A percentile compares a stretch with the other conserved stretches of the same genome.
Evolutionary conservation across 306 rosid species (phyloP).

Genomic region (Alnus rubra): DNA sequence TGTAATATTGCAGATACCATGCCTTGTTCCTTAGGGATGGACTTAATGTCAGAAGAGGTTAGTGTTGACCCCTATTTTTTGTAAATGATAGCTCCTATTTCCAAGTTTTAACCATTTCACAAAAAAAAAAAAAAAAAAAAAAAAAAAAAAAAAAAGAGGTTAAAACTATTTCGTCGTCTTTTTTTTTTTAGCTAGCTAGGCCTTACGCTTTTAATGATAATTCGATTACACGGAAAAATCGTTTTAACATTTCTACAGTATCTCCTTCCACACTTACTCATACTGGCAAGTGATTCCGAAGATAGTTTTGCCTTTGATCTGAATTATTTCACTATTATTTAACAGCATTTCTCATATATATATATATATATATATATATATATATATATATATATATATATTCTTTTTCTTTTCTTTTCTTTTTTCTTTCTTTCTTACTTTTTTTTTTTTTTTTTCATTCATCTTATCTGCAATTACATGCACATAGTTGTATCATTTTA

Average conservation of each 20-base stretch:
- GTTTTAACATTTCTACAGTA: background rate
- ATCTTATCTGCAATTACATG: constrained; percentile 4
- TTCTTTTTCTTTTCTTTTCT: no score
- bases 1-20: constrained; percentile 52
- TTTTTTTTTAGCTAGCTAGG: no score
- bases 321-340: background rate
- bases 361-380: no score
- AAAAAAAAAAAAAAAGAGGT: no score
- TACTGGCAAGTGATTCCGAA: background rate
- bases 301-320: background rate
- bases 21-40: constrained; percentile 72
- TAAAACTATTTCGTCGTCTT: no score
- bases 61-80: constrained; percentile 22
- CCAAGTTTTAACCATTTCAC: background rate
- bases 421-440: no score
- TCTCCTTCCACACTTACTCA: background rate
- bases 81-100: background rate
- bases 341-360: background rate
- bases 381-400: no score
- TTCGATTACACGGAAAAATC: no score
- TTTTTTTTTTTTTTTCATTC: constrained; percentile 19
- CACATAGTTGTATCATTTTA: background rate
- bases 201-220: no score
- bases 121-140: no score
- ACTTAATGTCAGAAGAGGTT: constrained; percentile 83